Evolutionary conservation across 2,329 filamentous ascomycete species (phyloP), one percentile per base, ranked within the genome.

Genomic region (Fusarium sublunatum): DNA sequence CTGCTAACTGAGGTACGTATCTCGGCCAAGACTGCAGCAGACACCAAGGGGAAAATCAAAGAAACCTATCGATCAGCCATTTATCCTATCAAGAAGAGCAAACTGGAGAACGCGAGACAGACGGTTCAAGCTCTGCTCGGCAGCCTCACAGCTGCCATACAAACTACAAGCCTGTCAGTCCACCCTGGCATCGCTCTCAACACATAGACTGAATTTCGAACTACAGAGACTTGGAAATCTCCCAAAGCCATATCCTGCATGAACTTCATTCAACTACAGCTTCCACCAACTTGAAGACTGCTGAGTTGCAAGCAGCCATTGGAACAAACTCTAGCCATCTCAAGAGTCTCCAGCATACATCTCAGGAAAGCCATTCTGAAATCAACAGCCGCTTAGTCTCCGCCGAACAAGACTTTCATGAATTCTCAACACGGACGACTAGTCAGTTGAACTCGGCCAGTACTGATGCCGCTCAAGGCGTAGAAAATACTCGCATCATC

Each of bases 51-150:
- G 1, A 51, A 36, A 15, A 51, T 51, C 31, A 44, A 51, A 1
- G 12, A 29, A 25, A 43, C 24, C 1, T 51, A 36, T 1, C n/a
- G 47, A 5, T 29, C 24, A 8, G 39, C 31, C 12, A 28, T 51
- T 2, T 51, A 51, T 13, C 47, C 47, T 8, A 29, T 51, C 10
- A 51, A 43, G 10, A 51, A 19, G 7, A 24, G 29, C 24, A 51
- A 43, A 5, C 22, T 51, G 1, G 47, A 51, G 8, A 29, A 22
- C 4, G 39, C 39, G 1, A 22, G 29, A 1, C 47, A 15, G 24
- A 43, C 12, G 22, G 24, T 43, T 9, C 39, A 35, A 5, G 32
- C 38, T n/a, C 4, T 51, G 1, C 9, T 51, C 11, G 10, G 7
- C 6, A 36, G 15, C 13, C 47, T 51, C 7, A 36, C 31, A 15